phyloP scores from a whole-genome alignment of 257 asterid species.

The Hygrophila difformis region DNA sequence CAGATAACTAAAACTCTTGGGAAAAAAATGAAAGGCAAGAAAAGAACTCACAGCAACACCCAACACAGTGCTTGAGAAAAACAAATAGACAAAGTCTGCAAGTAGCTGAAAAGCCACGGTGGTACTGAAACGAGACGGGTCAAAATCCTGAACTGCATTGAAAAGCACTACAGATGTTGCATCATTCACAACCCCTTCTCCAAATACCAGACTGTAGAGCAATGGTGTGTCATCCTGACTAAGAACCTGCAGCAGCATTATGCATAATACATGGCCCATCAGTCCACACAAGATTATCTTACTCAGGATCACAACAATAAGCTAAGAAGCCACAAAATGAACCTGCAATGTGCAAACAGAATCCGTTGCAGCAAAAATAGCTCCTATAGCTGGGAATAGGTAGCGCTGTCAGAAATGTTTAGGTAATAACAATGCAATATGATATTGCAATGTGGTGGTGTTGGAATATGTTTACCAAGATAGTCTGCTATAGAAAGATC shows the following conservation, averaged over 20 bases:
- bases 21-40: conserved; percentile 8
- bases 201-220: no score
- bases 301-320: conserved; percentile 9
- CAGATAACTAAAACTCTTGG: not conserved
- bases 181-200: no score
- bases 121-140: conserved; percentile 29
- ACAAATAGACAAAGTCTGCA: conserved; percentile 43
- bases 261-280: conserved; percentile 10
- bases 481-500: conserved; percentile 76
- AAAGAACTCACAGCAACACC: conserved; percentile 46
- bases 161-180: conserved; percentile 72
- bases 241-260: conserved; percentile 39
- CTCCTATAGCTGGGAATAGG: conserved; percentile 49
- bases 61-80: conserved; percentile 41
- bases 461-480: conserved; percentile 44
- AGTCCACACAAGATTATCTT: not conserved
- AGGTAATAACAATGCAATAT: not conserved
- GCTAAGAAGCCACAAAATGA: not conserved
- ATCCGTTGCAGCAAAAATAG: no score
- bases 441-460: not conserved
- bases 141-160: conserved; percentile 61
- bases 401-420: conserved; percentile 15
- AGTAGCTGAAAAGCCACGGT: conserved; percentile 30
- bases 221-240: conserved; percentile 60
- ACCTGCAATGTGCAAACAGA: conserved; percentile 71